Conservation (phyloP, 163 green algal species). For the Prototheca wickerhamii region DNA sequence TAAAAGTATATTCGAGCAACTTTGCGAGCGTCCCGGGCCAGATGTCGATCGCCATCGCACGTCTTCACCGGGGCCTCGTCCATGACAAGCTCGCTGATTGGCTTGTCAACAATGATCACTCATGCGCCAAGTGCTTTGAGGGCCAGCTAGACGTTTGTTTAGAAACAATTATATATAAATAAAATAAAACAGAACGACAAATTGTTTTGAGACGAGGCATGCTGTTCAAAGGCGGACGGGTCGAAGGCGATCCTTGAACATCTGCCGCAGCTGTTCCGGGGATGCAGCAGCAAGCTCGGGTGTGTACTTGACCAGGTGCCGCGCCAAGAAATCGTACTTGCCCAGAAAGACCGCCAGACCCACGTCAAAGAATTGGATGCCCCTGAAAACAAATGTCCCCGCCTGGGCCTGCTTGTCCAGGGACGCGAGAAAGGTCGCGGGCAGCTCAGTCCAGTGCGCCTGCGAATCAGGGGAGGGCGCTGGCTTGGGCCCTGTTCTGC, state of each 20-base stretch:
- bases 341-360: conserved; percentile 55
- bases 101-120: too few species aligned
- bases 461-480: conserved; percentile 10
- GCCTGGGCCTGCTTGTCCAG: conserved; percentile 41
- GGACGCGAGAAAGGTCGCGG: conserved; percentile 38
- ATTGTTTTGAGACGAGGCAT: background rate
- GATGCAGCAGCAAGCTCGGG: conserved; percentile 10
- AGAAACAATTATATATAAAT: background rate
- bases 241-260: conserved; percentile 12
- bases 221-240: too few species aligned
- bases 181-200: background rate
- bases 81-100: conserved; percentile 8
- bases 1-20: conserved; percentile 14
- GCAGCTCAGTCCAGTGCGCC: conserved; percentile 75
- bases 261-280: conserved; percentile 2
- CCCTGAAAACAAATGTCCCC: conserved; percentile 47
- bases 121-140: too few species aligned
- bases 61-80: conserved; percentile 9
- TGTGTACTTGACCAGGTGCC: conserved; percentile 27
- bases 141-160: too few species aligned
- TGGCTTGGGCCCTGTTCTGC: too few species aligned
- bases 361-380: conserved; percentile 68
- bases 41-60: conserved; percentile 13
- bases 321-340: conserved; percentile 36
- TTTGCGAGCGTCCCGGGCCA: conserved; percentile 7